Evolutionary conservation across 257 asterid genomes (phyloP).

Genomic region (Lycium barbarum): DNA sequence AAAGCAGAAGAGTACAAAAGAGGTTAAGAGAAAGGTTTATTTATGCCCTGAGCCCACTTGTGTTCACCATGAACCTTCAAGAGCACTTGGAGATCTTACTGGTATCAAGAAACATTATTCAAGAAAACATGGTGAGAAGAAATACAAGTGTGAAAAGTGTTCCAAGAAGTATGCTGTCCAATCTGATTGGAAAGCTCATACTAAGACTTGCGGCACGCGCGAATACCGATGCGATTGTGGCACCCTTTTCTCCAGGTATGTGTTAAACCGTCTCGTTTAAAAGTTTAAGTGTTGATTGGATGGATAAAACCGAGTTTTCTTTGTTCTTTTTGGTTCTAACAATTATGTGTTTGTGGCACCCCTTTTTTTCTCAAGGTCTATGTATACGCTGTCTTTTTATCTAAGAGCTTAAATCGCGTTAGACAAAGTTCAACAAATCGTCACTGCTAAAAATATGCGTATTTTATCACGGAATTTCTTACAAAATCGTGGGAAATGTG

Average conservation of each 20-base stretch:
- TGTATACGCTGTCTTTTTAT: background rate
- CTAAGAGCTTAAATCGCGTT: background rate
- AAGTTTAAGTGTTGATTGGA: background rate
- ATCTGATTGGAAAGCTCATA: conserved; percentile 37
- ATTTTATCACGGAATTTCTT: too few species aligned
- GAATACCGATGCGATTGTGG: conserved; percentile 88
- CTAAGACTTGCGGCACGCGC: conserved; percentile 35
- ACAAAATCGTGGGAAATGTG: background rate
- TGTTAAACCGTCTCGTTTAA: background rate
- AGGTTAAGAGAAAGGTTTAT: conserved; percentile 27
- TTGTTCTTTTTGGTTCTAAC: background rate
- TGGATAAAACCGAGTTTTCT: background rate
- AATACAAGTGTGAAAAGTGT: conserved; percentile 26
- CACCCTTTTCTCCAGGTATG: conserved; percentile 75
- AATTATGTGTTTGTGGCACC: background rate
- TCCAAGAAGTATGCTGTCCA: conserved; percentile 27
- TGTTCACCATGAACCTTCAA: conserved; percentile 24
- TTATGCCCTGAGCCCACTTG: conserved; percentile 28
- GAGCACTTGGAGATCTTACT: conserved; percentile 33
- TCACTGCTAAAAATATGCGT: background rate
- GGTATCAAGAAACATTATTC: conserved; percentile 32
- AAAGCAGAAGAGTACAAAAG: conserved; percentile 26
- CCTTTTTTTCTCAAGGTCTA: background rate
- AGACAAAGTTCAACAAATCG: background rate
- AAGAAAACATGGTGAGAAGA: conserved; percentile 34